Evolutionary conservation across 305 asterid species (phyloP).

Genomic region (Fraxinus ornus): DNA sequence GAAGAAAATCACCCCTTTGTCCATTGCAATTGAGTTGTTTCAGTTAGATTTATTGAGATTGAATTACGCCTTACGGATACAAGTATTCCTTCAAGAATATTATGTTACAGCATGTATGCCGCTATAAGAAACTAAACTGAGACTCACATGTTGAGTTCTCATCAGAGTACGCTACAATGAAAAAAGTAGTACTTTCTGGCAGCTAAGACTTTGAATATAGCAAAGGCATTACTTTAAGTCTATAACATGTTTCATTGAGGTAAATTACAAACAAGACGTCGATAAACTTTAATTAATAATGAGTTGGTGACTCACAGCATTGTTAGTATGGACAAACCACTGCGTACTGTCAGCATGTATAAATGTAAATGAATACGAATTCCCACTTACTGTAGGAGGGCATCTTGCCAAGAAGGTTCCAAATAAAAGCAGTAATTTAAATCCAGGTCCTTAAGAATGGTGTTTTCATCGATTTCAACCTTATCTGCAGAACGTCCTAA

Average conservation of each 20-base stretch:
- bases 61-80: background rate
- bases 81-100: background rate
- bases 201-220: background rate
- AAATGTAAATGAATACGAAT: conserved; percentile 1
- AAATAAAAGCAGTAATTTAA: conserved; percentile 89
- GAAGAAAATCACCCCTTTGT: background rate
- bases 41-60: background rate
- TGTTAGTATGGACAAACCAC: background rate
- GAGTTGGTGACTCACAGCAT: background rate
- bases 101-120: background rate
- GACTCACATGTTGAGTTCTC: background rate
- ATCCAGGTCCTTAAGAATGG: conserved; percentile 95
- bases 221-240: background rate
- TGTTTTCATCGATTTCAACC: conserved; percentile 83
- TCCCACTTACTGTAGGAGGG: conserved; percentile 62
- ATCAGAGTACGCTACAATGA: background rate
- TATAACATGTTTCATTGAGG: background rate
- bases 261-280: background rate
- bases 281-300: background rate
- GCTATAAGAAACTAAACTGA: background rate
- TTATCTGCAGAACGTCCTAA: conserved; percentile 94
- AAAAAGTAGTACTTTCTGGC: background rate
- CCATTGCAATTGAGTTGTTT: background rate
- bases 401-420: conserved; percentile 85
- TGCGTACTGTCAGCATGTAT: background rate